phyloP scores from a whole-genome alignment of 2,329 filamentous ascomycete species.

The Sarocladiaceae sp. region DNA sequence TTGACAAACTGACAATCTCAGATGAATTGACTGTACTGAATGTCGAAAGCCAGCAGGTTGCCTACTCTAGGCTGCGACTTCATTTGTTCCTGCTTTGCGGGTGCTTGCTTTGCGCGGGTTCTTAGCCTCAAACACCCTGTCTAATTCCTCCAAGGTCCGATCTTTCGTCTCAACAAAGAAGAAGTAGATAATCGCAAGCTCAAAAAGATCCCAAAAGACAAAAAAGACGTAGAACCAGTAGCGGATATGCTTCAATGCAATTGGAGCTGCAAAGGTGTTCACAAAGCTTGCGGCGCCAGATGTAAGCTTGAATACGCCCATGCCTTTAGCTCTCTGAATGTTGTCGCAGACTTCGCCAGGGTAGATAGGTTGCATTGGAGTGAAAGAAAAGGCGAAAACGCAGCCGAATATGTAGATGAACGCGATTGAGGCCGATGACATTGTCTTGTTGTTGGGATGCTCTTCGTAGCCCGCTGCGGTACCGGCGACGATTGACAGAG shows the following conservation, averaged over 20 bases:
- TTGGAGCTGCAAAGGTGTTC: conserved; percentile 26
- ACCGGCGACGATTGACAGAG: conserved; percentile 27
- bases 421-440: conserved; percentile 26
- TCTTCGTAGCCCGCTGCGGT: conserved; percentile 26
- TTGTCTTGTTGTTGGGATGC: conserved; percentile 21
- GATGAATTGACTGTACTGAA: no score
- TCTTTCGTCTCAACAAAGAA: conserved; percentile 25
- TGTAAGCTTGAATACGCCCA: conserved; percentile 28
- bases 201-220: conserved; percentile 12
- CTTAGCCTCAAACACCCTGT: conserved; percentile 18
- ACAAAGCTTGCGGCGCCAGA: conserved; percentile 30
- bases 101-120: conserved; percentile 14
- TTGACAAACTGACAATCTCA: no score
- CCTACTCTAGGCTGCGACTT: no score
- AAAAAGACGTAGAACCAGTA: conserved; percentile 24
- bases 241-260: conserved; percentile 13
- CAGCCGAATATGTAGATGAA: conserved; percentile 32
- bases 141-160: conserved; percentile 20
- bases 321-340: conserved; percentile 31
- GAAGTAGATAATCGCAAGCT: conserved; percentile 21
- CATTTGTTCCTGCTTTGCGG: no score
- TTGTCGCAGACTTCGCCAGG: conserved; percentile 31
- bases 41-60: no score
- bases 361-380: conserved; percentile 31
- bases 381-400: conserved; percentile 24